Evolutionary conservation across 345 rosid species (phyloP), one percentile per base, ranked within the genome.

Genomic region (Lumnitzera littorea): DNA sequence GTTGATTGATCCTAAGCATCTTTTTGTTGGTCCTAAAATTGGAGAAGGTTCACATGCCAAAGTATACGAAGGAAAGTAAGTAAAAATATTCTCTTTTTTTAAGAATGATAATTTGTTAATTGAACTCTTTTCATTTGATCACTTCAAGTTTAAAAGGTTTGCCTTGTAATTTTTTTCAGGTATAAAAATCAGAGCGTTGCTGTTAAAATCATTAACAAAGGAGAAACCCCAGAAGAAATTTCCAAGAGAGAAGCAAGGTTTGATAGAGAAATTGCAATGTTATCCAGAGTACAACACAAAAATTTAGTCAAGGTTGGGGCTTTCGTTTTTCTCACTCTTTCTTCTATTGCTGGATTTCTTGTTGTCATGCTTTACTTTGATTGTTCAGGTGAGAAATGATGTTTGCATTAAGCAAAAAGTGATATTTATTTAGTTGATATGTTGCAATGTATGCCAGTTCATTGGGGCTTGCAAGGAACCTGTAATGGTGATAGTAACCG

Each of bases 31-130:
- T 25, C 97, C 99, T 6, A 90, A 88, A 85, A 84, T 94, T 78
- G 97, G 97, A 36, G 99, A 94, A 70, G 97, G 99, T 54, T 96
- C 97, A 67, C 97, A 91, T 85, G 97, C 97, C 70, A 90, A 94
- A 78, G 97, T 94, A 6, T 94, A 94, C 9, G 96, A 94, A 73
- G 99, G 96, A 68, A 94, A 88, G 97, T 94, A 80, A 86, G 99
- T 88, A 68, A 61, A 69, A 55, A 67, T 70, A 36, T 17, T 51
- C 14, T 31, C 49, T 47, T 13, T 10, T n/a, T 43, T 62, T 24
- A 56, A 12, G 23, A 25, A 61, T 15, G 62, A 61, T 48, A 56
- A 46, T 17, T 57, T 12, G 7, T 50, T 54, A 15, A 54, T 24
- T 15, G 63, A 15, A 20, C 23, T 24, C 24, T 2, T 43, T 55